Percentiles rank a stretch among this genome's conserved stretches.
Evolutionary conservation across 805 yeast species (phyloP).

Genomic region (Teunomyces pallodes): DNA sequence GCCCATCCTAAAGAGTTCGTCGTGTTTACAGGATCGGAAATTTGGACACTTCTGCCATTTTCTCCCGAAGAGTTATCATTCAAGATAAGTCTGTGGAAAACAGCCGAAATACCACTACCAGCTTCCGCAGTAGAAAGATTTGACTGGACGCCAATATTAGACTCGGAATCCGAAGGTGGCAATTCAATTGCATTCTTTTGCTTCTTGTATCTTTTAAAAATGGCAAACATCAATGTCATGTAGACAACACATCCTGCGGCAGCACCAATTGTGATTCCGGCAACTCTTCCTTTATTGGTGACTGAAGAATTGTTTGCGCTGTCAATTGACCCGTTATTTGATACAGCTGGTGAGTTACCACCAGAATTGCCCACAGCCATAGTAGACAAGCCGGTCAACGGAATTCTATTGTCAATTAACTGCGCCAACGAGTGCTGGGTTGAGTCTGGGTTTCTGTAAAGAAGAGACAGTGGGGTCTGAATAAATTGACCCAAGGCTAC

Average conservation of each 20-base stretch:
- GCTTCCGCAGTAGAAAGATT: conserved; percentile 14
- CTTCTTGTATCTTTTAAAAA: conserved; percentile 49
- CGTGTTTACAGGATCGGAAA: conserved; percentile 68
- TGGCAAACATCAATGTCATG: conserved; percentile 55
- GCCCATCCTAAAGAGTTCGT: conserved; percentile 73
- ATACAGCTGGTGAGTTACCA: background rate
- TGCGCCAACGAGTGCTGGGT: conserved; percentile 57
- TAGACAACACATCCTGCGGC: conserved; percentile 72
- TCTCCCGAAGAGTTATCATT: conserved; percentile 11
- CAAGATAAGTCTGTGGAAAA: conserved; percentile 23
- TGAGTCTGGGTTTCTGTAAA: conserved; percentile 59
- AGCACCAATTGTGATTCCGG: conserved; percentile 82
- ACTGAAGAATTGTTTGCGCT: conserved; percentile 9
- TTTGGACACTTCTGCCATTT: conserved; percentile 38
- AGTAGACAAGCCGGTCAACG: conserved; percentile 45
- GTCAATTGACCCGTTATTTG: conserved; percentile 38
- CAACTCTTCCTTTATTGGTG: conserved; percentile 44
- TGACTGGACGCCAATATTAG: conserved; percentile 26
- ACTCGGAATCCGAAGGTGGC: conserved; percentile 41
- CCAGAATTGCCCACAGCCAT: conserved; percentile 6
- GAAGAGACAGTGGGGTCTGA: conserved; percentile 47
- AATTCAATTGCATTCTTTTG: conserved; percentile 36
- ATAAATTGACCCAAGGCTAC: conserved; percentile 49
- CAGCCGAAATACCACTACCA: conserved; percentile 24
- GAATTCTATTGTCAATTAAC: conserved; percentile 72